phyloP scores from a whole-genome alignment of 2,329 filamentous ascomycete species.

The Fonsecaea erecta region DNA sequence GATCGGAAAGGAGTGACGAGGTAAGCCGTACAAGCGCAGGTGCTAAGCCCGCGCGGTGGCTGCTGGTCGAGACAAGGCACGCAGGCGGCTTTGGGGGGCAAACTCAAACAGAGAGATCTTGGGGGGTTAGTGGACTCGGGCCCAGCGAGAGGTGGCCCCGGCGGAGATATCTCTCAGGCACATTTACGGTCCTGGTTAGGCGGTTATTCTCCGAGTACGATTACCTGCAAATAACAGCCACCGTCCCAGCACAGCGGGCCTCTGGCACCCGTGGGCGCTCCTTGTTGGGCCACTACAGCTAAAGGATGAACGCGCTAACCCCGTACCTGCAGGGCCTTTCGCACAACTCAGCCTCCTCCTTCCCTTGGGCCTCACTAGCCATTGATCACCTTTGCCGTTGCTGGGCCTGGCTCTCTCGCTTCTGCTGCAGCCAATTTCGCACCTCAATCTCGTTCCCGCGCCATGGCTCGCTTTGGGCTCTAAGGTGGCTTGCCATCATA shows the following conservation, averaged over 20 bases:
- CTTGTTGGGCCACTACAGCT: not conserved
- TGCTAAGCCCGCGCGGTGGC: slow-evolving; percentile 16
- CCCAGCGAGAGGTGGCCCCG: slow-evolving; percentile 14
- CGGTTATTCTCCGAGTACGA: not conserved
- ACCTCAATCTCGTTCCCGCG: slow-evolving; percentile 25
- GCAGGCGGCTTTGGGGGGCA: not conserved
- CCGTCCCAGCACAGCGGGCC: not conserved
- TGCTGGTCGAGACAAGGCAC: slow-evolving; percentile 23
- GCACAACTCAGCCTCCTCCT: not conserved
- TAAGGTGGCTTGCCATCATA: slow-evolving; percentile 21
- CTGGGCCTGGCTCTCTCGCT: slow-evolving; percentile 11
- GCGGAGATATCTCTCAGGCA: slow-evolving; percentile 14
- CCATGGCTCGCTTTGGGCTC: slow-evolving; percentile 3
- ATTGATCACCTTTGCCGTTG: slow-evolving; percentile 7
- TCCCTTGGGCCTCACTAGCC: not conserved
- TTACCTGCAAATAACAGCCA: slow-evolving; percentile 6
- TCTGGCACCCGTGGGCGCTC: not conserved
- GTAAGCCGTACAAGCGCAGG: slow-evolving; percentile 4
- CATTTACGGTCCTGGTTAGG: slow-evolving; percentile 1
- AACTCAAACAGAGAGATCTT: slow-evolving; percentile 4
- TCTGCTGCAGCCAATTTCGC: slow-evolving; percentile 26
- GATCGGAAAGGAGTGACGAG: slow-evolving; percentile 18
- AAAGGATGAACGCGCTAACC: not conserved
- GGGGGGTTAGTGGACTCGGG: slow-evolving; percentile 8
- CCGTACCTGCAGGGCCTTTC: slow-evolving; percentile 1